These are phyloP conservation scores for Lithospermum erythrorhizon DNA, from an alignment of 257 asterid species.

Conservation along the genomic window DNA sequence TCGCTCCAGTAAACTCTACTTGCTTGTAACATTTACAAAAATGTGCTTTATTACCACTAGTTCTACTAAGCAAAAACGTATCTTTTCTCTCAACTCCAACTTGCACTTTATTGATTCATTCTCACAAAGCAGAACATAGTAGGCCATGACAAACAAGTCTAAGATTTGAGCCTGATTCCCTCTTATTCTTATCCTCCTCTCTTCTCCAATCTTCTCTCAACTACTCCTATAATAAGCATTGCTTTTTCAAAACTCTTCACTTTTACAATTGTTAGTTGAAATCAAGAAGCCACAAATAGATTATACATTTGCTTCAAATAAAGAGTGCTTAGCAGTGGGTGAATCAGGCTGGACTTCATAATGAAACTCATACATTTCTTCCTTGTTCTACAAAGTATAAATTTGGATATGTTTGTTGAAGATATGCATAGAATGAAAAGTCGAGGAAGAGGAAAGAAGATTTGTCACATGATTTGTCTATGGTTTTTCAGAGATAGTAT, in stretches of 20 bases:
- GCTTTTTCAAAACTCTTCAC: no score
- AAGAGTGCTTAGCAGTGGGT: conserved; percentile 37
- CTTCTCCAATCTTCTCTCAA: not conserved
- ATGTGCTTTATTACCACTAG: not conserved
- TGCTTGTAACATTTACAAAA: not conserved
- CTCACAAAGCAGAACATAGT: no score
- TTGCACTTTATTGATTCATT: not conserved
- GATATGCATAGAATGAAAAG: not conserved
- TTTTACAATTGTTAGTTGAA: no score
- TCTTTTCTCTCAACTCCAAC: not conserved
- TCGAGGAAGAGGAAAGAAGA: not conserved
- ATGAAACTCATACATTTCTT: conserved; percentile 4
- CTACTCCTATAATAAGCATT: not conserved
- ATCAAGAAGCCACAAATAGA: not conserved
- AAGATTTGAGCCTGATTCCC: no score
- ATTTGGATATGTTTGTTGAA: no score
- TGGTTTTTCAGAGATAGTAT: no score
- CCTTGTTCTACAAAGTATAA: not conserved
- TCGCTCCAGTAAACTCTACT: not conserved
- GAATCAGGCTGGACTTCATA: conserved; percentile 61
- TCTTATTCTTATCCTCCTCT: no score
- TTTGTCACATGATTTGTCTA: no score
- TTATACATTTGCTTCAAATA: not conserved
- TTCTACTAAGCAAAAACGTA: not conserved
- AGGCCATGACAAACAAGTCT: no score